These are phyloP conservation scores for Dipodascus albidus DNA, from an alignment of 805 yeast species.

Conservation along the genomic window DNA sequence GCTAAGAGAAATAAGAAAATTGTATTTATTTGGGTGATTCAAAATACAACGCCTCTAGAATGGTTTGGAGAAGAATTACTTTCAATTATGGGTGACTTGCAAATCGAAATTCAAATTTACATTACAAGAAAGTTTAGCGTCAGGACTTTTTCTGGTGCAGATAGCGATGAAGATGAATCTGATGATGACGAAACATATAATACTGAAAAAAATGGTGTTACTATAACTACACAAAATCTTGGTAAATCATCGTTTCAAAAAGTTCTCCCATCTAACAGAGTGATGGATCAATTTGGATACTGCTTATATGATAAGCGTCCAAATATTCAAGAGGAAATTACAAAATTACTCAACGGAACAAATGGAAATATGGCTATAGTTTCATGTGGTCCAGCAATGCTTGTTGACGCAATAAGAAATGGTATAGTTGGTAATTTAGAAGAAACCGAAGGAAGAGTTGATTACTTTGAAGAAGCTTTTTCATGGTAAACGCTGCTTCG, in stretches of 20 bases:
- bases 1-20: conserved; percentile 23
- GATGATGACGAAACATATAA: neutral
- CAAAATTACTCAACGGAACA: conserved; percentile 12
- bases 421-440: conserved; percentile 34
- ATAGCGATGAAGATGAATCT: neutral
- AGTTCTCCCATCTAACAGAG: neutral
- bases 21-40: conserved; percentile 51
- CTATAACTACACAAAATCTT: neutral
- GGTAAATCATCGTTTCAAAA: neutral
- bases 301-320: conserved; percentile 7
- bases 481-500: conserved; percentile 39
- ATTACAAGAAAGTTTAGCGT: conserved; percentile 7
- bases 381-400: conserved; percentile 50
- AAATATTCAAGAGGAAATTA: conserved; percentile 6
- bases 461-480: conserved; percentile 65
- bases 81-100: conserved; percentile 16
- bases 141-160: neutral
- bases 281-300: neutral
- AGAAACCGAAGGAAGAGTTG: conserved; percentile 38
- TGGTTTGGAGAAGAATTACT: conserved; percentile 34
- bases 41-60: conserved; percentile 36
- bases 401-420: conserved; percentile 47
- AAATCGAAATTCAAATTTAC: conserved; percentile 16
- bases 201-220: neutral
- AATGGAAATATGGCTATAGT: conserved; percentile 38